These are phyloP conservation scores for Leishmania mexicana DNA, from an alignment of 208 protist species.

Conservation along the genomic window DNA sequence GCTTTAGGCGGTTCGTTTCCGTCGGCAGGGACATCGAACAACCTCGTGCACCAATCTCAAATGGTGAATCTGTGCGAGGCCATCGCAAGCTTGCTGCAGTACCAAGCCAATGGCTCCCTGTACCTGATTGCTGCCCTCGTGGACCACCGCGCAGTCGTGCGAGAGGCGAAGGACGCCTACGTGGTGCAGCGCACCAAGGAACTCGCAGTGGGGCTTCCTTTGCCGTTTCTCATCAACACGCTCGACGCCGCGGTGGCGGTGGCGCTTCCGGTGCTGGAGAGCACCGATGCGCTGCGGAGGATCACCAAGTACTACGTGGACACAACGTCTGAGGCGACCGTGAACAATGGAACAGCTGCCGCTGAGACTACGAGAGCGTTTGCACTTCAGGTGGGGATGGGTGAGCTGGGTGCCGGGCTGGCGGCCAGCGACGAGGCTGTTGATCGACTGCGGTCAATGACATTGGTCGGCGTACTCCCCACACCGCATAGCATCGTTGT, in stretches of 20 bases:
- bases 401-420: constrained; percentile 18
- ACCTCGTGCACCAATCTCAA: constrained; percentile 26
- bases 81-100: constrained; percentile 76
- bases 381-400: constrained; percentile 9
- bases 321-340: constrained; percentile 8
- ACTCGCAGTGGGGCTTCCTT: constrained; percentile 19
- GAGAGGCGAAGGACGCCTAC: constrained; percentile 44
- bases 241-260: constrained; percentile 57
- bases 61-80: constrained; percentile 75
- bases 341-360: constrained; percentile 14
- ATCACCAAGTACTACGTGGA: constrained; percentile 30
- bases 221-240: constrained; percentile 70
- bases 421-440: constrained; percentile 39
- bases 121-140: constrained; percentile 62
- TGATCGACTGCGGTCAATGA: constrained; percentile 50
- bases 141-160: constrained; percentile 54
- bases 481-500: constrained; percentile 81
- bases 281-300: constrained; percentile 28
- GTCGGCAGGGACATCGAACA: background rate
- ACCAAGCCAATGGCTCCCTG: constrained; percentile 55
- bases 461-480: constrained; percentile 83
- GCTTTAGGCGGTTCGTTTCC: background rate
- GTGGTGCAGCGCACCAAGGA: constrained; percentile 20
- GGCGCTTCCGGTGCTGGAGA: constrained; percentile 46
- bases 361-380: constrained; percentile 9